These are phyloP conservation scores for Primulina tabacum DNA, from an alignment of 257 asterid genomes.

Conservation along the genomic window DNA sequence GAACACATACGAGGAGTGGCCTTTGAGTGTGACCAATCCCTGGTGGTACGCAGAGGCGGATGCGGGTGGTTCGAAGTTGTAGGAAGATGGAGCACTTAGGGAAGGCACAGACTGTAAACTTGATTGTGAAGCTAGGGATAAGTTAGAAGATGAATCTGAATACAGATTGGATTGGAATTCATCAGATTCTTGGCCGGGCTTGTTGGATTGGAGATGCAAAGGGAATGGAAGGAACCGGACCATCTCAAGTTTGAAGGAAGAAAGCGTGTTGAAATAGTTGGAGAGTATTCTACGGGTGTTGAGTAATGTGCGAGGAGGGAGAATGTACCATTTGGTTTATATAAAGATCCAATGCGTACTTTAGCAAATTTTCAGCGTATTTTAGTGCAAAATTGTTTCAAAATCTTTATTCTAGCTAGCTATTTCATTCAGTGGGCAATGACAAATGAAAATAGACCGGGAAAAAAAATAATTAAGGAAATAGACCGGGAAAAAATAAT, in stretches of 20 bases:
- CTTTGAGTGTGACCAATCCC: constrained; percentile 47
- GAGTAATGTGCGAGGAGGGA: background rate
- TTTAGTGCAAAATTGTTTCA: background rate
- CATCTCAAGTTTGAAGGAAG: constrained; percentile 19
- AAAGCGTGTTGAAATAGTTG: background rate
- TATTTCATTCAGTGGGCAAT: no score
- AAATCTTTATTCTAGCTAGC: no score
- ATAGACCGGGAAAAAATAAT: no score
- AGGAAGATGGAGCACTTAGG: constrained; percentile 39
- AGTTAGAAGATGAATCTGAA: constrained; percentile 27
- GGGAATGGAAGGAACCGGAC: constrained; percentile 24
- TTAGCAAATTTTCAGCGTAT: background rate
- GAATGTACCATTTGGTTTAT: background rate
- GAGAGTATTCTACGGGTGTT: background rate
- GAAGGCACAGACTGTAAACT: constrained; percentile 73
- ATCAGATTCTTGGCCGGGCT: constrained; percentile 21
- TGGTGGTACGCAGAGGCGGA: constrained; percentile 26
- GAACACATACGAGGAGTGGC: constrained; percentile 50
- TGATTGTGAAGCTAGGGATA: constrained; percentile 42
- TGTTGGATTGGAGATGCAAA: constrained; percentile 15
- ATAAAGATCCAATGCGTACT: background rate
- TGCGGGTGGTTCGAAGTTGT: constrained; percentile 8
- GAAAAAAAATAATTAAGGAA: no score
- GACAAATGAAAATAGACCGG: no score
- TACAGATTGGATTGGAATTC: constrained; percentile 17